phyloP scores from a whole-genome alignment of 176 grass and related monocot species.

The Oryza meridionalis region DNA sequence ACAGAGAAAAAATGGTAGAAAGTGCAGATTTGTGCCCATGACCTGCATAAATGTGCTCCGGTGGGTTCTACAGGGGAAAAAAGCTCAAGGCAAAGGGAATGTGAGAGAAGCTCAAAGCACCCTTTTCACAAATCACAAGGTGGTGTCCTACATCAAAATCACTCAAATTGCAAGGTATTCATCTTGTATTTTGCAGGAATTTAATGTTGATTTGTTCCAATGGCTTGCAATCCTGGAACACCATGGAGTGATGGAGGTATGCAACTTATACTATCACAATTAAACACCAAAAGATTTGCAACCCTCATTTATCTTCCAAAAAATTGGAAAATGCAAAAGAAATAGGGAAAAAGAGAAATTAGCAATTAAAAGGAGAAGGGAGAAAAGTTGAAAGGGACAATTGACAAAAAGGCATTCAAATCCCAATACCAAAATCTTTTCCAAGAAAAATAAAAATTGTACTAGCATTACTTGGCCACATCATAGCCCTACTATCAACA shows the following conservation, averaged over 20 bases:
- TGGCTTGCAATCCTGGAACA: neutral
- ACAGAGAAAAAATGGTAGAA: slow-evolving; percentile 7
- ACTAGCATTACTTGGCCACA: slow-evolving; percentile 6
- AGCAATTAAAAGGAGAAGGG: neutral
- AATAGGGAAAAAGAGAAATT: neutral
- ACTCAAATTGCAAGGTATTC: neutral
- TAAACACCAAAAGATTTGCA: too few species aligned
- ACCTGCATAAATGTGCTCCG: neutral
- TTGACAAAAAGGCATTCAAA: slow-evolving; percentile 33
- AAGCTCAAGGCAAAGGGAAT: neutral
- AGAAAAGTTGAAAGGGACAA: slow-evolving; percentile 11
- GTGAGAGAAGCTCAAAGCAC: neutral
- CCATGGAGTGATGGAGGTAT: neutral
- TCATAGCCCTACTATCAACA: slow-evolving; percentile 34
- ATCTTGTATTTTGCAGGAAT: neutral
- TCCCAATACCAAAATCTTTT: slow-evolving; percentile 22
- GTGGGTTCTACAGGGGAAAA: neutral
- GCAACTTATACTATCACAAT: neutral
- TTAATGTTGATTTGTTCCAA: neutral
- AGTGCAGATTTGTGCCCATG: slow-evolving; percentile 25
- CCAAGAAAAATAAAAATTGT: neutral
- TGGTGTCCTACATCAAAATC: neutral
- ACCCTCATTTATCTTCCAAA: neutral
- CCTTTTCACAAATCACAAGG: slow-evolving; percentile 2
- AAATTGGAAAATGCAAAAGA: neutral